Evolutionary conservation across 2,329 filamentous ascomycete species (phyloP), one percentile per base, ranked within the genome.

Genomic region (Penicillium janthinellum): DNA sequence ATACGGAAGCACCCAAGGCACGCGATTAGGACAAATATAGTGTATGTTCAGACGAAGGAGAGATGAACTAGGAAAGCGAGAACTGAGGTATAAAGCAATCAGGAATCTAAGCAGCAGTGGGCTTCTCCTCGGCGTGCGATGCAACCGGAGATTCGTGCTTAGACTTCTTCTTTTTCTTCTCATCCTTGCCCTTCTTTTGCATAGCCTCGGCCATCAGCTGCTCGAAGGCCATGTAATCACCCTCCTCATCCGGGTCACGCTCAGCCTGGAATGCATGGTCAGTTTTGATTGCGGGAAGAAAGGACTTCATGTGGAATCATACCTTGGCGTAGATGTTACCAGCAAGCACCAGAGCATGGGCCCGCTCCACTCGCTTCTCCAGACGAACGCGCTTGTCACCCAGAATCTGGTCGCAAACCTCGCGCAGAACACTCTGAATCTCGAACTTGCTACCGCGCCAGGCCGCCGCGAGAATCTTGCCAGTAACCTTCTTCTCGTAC

Each of bases 201-300:
- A 93, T 92, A 4, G 94, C 94, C 75, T 99, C 95, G 53, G 95
- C 93, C 77, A 99, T 96, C 57, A 99, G 88, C 78, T 98, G 92
- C 77, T 99, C 95, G 69, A 99, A 99, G 15, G 94, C 93, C 86
- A 99, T 96, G 79, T 96, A 98, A 71, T 98, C 95, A 65, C 95
- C 94, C 78, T 99, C 95, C 81, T 99, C 95, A 65, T 99, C 95
- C 44, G 94, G 90, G 56, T 94, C 90, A 63, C 95, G 88, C 75
- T 90, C 85, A 42, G 94, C 91, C 93, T 97, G 67, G 50, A 42
- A 54, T 5, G 20, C 56, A 4, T 10, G 25, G 54, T 67, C 60
- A 67, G 64, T 44, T 44, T 25, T 31, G 15, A 50, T 22, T 3
- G 22, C 44, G 31, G n/a, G 2, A 38, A 14, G 14, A 10, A 28